These are phyloP conservation scores for Peribolospora baueri DNA, from an alignment of 768 basidiomycete species.

Conservation along the genomic window DNA sequence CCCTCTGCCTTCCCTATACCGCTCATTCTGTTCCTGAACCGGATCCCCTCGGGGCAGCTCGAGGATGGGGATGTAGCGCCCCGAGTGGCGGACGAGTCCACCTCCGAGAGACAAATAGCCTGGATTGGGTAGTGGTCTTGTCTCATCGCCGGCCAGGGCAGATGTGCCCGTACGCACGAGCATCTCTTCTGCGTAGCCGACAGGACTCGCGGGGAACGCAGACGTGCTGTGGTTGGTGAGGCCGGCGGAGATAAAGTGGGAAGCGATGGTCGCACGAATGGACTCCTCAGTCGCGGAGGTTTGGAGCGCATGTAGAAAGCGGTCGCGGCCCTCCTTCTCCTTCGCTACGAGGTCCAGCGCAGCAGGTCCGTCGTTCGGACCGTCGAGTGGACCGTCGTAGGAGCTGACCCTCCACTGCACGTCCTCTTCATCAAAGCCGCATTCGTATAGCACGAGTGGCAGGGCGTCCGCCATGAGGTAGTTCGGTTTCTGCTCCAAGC, in stretches of 20 bases:
- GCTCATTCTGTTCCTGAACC: constrained; percentile 48
- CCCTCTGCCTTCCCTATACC: constrained; percentile 39
- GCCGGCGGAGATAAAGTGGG: constrained; percentile 13
- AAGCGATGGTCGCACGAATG: constrained; percentile 9
- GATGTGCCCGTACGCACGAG: constrained; percentile 10
- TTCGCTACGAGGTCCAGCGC: background rate
- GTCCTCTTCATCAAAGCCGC: constrained; percentile 40
- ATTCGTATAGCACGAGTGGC: constrained; percentile 79
- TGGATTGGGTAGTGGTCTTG: constrained; percentile 18
- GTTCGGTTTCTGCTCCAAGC: constrained; percentile 41
- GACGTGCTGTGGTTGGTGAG: constrained; percentile 2
- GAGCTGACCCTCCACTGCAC: constrained; percentile 47
- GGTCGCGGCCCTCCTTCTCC: constrained; percentile 4
- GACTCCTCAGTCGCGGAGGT: constrained; percentile 11
- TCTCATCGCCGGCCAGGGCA: constrained; percentile 5
- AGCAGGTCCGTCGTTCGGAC: background rate
- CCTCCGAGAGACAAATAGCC: constrained; percentile 41
- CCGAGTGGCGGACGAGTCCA: constrained; percentile 35
- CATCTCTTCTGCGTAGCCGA: constrained; percentile 19
- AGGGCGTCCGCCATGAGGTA: constrained; percentile 86
- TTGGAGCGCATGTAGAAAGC: constrained; percentile 5
- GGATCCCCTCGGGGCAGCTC: constrained; percentile 41
- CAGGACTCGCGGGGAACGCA: constrained; percentile 18
- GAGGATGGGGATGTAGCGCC: constrained; percentile 44
- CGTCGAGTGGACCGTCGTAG: constrained; percentile 10